Conservation (phyloP, 208 protist genomes). For the Leishmania aethiopica region DNA sequence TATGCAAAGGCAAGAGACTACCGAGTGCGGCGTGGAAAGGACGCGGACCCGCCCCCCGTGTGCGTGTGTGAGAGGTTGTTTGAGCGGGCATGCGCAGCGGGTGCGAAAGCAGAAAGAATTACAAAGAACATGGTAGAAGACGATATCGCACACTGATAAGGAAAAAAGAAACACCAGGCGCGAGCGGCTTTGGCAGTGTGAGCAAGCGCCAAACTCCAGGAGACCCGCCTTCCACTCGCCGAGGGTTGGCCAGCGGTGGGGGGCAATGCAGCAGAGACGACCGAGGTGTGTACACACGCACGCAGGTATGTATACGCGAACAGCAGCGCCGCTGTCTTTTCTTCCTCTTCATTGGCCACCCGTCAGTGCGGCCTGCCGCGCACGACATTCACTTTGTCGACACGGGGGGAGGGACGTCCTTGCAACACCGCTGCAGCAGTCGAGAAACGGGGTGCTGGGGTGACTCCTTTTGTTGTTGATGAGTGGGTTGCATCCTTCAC, state of each 20-base stretch:
- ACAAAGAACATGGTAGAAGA: background rate
- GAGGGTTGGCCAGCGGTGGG: background rate
- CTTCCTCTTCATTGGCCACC: background rate
- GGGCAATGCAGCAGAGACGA: background rate
- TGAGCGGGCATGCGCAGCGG: background rate
- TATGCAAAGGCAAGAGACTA: background rate
- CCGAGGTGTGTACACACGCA: background rate
- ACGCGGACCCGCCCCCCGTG: background rate
- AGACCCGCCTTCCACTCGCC: too few relatives aligned
- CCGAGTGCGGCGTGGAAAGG: background rate
- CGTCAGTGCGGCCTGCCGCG: background rate
- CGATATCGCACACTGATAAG: background rate
- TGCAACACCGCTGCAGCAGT: background rate
- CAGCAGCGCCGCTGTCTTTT: background rate
- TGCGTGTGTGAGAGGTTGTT: background rate
- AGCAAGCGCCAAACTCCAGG: background rate
- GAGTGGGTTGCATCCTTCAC: background rate
- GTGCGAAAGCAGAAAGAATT: background rate
- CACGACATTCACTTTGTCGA: background rate
- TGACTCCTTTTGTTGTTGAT: background rate
- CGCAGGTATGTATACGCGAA: background rate
- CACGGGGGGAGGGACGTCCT: background rate
- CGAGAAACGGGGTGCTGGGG: background rate
- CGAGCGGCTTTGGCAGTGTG: background rate
- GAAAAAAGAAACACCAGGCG: background rate